Evolutionary conservation across 2,329 filamentous ascomycete species (phyloP).

Genomic region (Pleomassaria siparia): DNA sequence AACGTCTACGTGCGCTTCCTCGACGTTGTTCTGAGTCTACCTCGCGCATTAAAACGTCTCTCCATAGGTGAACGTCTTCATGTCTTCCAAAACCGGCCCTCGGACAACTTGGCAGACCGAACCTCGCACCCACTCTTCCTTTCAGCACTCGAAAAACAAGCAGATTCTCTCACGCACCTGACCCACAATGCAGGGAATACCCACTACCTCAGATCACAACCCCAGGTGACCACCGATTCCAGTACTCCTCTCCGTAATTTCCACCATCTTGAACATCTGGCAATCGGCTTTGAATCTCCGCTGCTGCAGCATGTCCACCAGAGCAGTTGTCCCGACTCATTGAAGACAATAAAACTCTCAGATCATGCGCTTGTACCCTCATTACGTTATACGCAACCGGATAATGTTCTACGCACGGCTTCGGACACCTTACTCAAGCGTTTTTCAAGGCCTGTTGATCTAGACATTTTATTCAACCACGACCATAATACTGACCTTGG

Average conservation of each 20-base stretch:
- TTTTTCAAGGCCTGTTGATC: background rate
- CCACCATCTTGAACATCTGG: constrained; percentile 26
- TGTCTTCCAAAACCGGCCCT: constrained; percentile 27
- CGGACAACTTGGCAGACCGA: constrained; percentile 13
- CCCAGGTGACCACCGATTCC: background rate
- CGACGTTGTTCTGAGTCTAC: constrained; percentile 30
- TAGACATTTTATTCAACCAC: constrained; percentile 12
- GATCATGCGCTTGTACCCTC: constrained; percentile 6
- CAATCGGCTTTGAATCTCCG: constrained; percentile 31
- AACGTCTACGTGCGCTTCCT: constrained; percentile 36
- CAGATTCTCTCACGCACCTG: constrained; percentile 32
- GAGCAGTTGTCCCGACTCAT: constrained; percentile 24
- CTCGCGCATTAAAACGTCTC: constrained; percentile 34
- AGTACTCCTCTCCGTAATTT: constrained; percentile 21
- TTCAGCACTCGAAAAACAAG: constrained; percentile 31
- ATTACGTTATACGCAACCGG: background rate
- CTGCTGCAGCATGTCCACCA: constrained; percentile 27
- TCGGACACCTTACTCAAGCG: background rate
- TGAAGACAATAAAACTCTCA: constrained; percentile 28
- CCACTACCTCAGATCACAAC: constrained; percentile 10
- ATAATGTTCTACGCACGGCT: background rate
- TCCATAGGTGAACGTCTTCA: constrained; percentile 37
- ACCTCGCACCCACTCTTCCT: constrained; percentile 31
- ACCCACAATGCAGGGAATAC: constrained; percentile 29
- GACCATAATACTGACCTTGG: background rate